Percentiles rank a stretch among this genome's conserved stretches.
These are phyloP conservation scores for Metschnikowia arizonensis DNA, from an alignment of 805 yeast genomes.

Conservation along the genomic window DNA sequence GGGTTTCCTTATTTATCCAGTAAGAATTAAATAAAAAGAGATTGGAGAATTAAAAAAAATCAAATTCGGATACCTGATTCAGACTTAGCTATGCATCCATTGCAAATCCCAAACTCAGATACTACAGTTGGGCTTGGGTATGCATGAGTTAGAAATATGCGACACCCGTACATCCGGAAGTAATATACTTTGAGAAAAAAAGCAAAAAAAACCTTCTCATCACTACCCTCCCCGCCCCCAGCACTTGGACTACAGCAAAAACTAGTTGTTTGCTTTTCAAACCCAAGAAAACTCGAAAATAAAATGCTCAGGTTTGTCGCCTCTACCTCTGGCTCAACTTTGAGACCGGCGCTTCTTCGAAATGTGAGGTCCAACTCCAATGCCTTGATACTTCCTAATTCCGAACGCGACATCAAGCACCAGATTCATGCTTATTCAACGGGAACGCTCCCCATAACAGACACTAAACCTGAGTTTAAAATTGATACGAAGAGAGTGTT, in stretches of 20 bases:
- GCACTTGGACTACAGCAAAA: too few relatives aligned
- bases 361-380: slow-evolving; percentile 31
- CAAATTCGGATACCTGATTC: too few relatives aligned
- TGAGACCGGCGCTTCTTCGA: slow-evolving; percentile 36
- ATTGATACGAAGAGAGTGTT: not conserved
- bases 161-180: slow-evolving; percentile 4
- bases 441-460: not conserved
- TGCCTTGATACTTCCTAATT: slow-evolving; percentile 11
- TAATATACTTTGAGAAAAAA: slow-evolving; percentile 1
- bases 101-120: not conserved
- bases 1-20: too few relatives aligned
- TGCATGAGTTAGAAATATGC: not conserved
- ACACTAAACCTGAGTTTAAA: not conserved
- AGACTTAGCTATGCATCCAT: not conserved
- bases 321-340: slow-evolving; percentile 32
- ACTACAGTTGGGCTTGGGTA: not conserved
- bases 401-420: slow-evolving; percentile 12
- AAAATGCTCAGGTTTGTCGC: slow-evolving; percentile 38
- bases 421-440: slow-evolving; percentile 12
- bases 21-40: too few relatives aligned
- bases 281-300: not conserved
- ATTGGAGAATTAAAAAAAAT: too few relatives aligned
- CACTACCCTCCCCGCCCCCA: too few relatives aligned
- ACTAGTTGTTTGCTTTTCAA: not conserved
- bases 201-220: slow-evolving; percentile 1